Conservation (phyloP, 345 rosid genomes). For the Combretum micranthum region DNA sequence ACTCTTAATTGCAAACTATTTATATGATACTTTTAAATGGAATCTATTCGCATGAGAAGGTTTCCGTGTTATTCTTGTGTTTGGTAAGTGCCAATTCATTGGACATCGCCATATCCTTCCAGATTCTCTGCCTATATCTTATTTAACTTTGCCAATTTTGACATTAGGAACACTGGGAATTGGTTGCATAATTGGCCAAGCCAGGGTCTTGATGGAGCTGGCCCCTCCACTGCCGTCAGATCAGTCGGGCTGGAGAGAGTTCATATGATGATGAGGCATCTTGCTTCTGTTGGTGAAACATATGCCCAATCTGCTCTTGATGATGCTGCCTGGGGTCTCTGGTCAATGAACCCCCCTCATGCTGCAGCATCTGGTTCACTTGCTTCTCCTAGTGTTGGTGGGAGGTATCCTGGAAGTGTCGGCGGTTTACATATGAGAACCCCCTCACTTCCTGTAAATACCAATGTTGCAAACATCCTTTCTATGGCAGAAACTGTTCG, state of each 20-base stretch:
- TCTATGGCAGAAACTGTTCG: constrained; percentile 94
- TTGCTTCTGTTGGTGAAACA: constrained; percentile 92
- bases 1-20: no score
- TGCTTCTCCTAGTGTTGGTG: constrained; percentile 31
- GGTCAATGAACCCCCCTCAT: constrained; percentile 74
- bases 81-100: no score
- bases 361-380: constrained; percentile 60
- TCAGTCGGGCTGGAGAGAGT: constrained; percentile 82
- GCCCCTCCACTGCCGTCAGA: constrained; percentile 77
- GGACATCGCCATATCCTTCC: neutral
- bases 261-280: constrained; percentile 99
- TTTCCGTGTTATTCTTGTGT: neutral
- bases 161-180: constrained; percentile 63
- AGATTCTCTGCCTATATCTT: neutral
- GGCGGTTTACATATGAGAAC: constrained; percentile 63
- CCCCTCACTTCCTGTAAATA: constrained; percentile 39
- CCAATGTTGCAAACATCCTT: constrained; percentile 62
- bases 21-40: no score
- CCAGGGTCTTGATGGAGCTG: constrained; percentile 80
- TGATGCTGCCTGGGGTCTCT: constrained; percentile 80
- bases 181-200: constrained; percentile 74
- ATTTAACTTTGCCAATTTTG: constrained; percentile 10
- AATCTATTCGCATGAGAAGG: no score
- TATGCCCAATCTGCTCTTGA: constrained; percentile 87
- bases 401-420: constrained; percentile 42